Evolutionary conservation across 2,329 filamentous ascomycete genomes (phyloP), one percentile per base, ranked within the genome.

Genomic region (Alternaria atra): DNA sequence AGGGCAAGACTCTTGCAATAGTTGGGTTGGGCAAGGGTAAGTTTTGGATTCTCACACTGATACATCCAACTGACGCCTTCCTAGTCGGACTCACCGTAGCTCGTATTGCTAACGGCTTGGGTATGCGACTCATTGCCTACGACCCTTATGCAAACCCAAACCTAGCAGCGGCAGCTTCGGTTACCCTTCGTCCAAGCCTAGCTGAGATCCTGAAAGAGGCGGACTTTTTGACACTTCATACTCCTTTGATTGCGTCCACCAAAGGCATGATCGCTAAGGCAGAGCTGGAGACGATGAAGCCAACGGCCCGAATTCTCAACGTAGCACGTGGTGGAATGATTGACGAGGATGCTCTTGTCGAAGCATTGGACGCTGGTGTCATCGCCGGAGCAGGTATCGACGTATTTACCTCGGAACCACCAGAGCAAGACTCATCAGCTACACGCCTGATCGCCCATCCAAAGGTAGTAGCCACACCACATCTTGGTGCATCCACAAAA

Each of bases 191-290:
- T n/a, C 71, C 82, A 2, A 84, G 81, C 2, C 80, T 93, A 17
- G 79, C 82, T 3, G 85, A 87, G 23, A 80, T 94, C 13, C 82
- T 95, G 13, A 85, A 87, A 1, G 82, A 84, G 27, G 87, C 89
- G 1, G 91, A 94, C 77, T 94, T 94, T 73, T 74, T 95, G 62
- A 94, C 91, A 0, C 89, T 94, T 9, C 92, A 95, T 73, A 94
- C 91, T 0, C 92, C 92, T 0, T 82, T 95, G 57, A 86, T 94
- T 60, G 91, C 91, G 6, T 91, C 89, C 6, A 95, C 92, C 0
- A 84, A 90, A 59, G 90, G 91, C 56, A 85, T 95, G 78, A 87
- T 95, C 23, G 86, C 89, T 1, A 86, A 86, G 44, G 77, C 82
- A 0, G 90, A 94, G 76, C 79, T 94, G 8, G 81, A 82, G 23